Evolutionary conservation across 2,329 filamentous ascomycete genomes (phyloP), one percentile per base, ranked within the genome.

Genomic region (Sclerotinia spermophila): DNA sequence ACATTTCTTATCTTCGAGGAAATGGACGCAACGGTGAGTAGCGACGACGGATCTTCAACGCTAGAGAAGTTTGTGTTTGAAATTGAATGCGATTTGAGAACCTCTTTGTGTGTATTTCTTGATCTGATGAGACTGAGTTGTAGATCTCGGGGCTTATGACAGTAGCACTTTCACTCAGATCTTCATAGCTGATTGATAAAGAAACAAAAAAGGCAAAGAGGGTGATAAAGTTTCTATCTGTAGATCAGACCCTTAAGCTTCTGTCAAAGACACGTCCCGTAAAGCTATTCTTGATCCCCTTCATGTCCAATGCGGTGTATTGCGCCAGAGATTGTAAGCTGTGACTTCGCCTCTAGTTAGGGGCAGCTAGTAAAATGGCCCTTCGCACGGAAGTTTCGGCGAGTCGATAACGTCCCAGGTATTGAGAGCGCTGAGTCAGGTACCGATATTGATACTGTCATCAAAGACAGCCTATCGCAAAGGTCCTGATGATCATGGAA

Each of bases 1-100:
- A 66, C 62, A 66, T 66, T 66, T 30, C 62, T 66, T 66, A 66
- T 66, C 62, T 53, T 40, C 24, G 27, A 10, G 0, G 17, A 33
- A 53, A 30, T 53, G 24, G 40, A 21, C 33, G 24, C 7, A 53
- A 40, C 35, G 45, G 33, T 30, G 24, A 19, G 19, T n/a, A 40
- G 24, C 24, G 13, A 7, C 7, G 19, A 24, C n/a, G 19, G 45
- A 66, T 66, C 45, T 30, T 53, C 62, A 27, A 35, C 45, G 35
- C 35, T 38, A 66, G 33, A 53, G 17, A 66, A 30, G n/a, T 30
- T 38, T 40, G n/a, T 66, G 48, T 40, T 10, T 24, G 7, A 8
- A 40, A 40, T 53, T 66, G 3, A 35, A 24, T 53, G 33, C 10
- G 30, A 53, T 53, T n/a, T 66, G 45, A 11, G 45, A 53, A 53